Percentiles rank a stretch among this genome's conserved stretches.
Evolutionary conservation across 1,139 yeast species (phyloP).

Genomic region (Suhomyces taliae): DNA sequence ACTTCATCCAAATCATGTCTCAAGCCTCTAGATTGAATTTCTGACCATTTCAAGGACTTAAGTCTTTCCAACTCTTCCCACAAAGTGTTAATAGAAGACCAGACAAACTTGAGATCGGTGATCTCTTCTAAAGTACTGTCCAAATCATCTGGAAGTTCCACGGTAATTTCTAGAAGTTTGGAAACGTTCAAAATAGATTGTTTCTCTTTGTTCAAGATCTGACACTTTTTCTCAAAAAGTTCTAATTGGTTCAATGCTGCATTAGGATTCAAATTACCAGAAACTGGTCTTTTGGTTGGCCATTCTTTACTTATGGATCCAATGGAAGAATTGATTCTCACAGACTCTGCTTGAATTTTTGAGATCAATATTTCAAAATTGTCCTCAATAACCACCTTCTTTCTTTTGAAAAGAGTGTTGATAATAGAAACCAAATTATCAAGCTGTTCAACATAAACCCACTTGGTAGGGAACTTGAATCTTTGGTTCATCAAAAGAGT

Average conservation of each 20-base stretch:
- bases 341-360: constrained; percentile 43
- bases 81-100: constrained; percentile 61
- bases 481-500: constrained; percentile 44
- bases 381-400: constrained; percentile 39
- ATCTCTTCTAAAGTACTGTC: constrained; percentile 49
- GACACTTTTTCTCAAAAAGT: constrained; percentile 37
- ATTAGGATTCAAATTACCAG: constrained; percentile 45
- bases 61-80: constrained; percentile 53
- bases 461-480: constrained; percentile 49
- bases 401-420: constrained; percentile 39
- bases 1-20: constrained; percentile 55
- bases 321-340: constrained; percentile 37
- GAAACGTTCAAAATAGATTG: constrained; percentile 43
- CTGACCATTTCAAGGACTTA: constrained; percentile 50
- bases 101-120: constrained; percentile 57
- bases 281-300: constrained; percentile 51
- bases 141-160: constrained; percentile 26
- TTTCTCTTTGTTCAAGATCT: constrained; percentile 20
- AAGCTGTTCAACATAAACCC: constrained; percentile 68
- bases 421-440: constrained; percentile 52
- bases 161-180: constrained; percentile 38
- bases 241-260: constrained; percentile 51
- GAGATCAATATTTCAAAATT: constrained; percentile 44
- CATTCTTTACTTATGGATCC: constrained; percentile 37
- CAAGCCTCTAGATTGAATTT: constrained; percentile 47